Conservation (phyloP, 495 filamentous ascomycete genomes). For the Annulohypoxylon nitens region DNA sequence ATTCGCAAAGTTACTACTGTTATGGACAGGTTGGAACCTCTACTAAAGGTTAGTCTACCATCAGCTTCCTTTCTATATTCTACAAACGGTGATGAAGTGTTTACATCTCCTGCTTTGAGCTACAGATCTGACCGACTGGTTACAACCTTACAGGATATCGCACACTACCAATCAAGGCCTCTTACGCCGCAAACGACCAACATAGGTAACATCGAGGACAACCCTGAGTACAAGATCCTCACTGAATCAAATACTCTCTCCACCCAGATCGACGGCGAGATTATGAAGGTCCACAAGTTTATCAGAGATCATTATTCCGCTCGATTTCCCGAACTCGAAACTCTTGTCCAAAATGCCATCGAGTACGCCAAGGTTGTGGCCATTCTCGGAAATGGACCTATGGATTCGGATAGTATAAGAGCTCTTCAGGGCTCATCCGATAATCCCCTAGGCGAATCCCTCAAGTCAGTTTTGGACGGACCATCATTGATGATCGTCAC, state of each 20-base stretch:
- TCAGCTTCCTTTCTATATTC: constrained; percentile 30
- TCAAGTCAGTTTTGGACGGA: constrained; percentile 85
- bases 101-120: constrained; percentile 61
- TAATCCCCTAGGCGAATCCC: constrained; percentile 78
- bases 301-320: constrained; percentile 95
- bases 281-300: constrained; percentile 93
- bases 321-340: constrained; percentile 96
- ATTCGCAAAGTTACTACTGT: constrained; percentile 79
- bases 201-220: constrained; percentile 83
- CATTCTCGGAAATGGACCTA: constrained; percentile 91
- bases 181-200: constrained; percentile 71
- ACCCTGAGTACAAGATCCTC: constrained; percentile 86
- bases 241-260: constrained; percentile 87
- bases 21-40: constrained; percentile 81
- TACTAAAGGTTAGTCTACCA: constrained; percentile 76
- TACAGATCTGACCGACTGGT: constrained; percentile 71
- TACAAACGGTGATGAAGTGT: constrained; percentile 53
- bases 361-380: constrained; percentile 97
- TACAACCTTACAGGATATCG: constrained; percentile 75
- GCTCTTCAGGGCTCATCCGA: constrained; percentile 75
- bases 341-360: constrained; percentile 88
- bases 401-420: constrained; percentile 87
- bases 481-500: constrained; percentile 95
- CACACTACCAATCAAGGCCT: constrained; percentile 76
- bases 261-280: constrained; percentile 89